Conservation (phyloP, 2,329 filamentous ascomycete genomes). For the Aureobasidium namibiae region DNA sequence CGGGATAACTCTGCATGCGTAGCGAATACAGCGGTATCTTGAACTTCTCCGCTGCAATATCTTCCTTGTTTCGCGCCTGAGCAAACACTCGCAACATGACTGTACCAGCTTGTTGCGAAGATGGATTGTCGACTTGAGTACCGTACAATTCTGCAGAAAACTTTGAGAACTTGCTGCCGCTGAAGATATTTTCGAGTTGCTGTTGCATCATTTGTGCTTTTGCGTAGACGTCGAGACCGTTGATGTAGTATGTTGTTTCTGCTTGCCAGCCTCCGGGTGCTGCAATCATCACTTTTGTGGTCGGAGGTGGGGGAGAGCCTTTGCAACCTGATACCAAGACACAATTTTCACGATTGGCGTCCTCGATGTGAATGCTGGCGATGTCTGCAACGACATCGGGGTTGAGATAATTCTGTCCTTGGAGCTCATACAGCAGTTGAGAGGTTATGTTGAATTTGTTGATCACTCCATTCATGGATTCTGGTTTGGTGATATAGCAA, state of each 20-base stretch:
- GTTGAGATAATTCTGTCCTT: conserved; percentile 50
- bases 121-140: conserved; percentile 26
- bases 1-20: conserved; percentile 27
- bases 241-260: conserved; percentile 37
- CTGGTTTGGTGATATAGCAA: conserved; percentile 31
- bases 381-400: conserved; percentile 48
- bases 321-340: conserved; percentile 41
- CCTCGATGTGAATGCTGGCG: conserved; percentile 43
- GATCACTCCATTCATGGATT: conserved; percentile 28
- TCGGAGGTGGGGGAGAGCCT: conserved; percentile 39
- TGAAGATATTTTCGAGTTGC: conserved; percentile 34
- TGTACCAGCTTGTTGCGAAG: conserved; percentile 30
- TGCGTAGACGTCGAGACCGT: conserved; percentile 36
- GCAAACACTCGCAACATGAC: conserved; percentile 31
- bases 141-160: conserved; percentile 21
- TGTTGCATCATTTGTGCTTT: conserved; percentile 41
- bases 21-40: conserved; percentile 20
- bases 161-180: conserved; percentile 19
- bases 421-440: conserved; percentile 48
- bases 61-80: conserved; percentile 22
- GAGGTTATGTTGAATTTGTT: conserved; percentile 43
- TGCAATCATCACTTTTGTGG: conserved; percentile 43
- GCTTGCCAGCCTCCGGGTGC: conserved; percentile 41
- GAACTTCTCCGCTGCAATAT: conserved; percentile 24
- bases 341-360: conserved; percentile 38